Base-by-base conservation (phyloP, 352 stramenopile species). In the Phytopythium chamaehyphon region DNA sequence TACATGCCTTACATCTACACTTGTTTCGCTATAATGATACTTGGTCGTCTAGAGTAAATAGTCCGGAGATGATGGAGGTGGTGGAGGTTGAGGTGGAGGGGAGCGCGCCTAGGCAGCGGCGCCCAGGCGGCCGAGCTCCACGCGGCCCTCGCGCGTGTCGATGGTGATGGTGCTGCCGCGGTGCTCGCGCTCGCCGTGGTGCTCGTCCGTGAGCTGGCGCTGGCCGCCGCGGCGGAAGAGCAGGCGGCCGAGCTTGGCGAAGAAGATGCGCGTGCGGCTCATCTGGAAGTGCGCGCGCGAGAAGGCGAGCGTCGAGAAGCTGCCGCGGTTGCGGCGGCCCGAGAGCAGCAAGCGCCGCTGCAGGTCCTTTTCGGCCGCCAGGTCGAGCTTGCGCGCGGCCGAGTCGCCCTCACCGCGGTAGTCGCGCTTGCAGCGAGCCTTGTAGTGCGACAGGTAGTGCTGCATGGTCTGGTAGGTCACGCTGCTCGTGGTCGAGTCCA, bases 371-470 rank as follows among this genome's bases (percentile, higher is more conserved):
- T 49, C 40, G 22, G 40, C 21, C 22, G 18, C 38, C 40, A 47
- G 47, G 7, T 40, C 22, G 6, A 55, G 42, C 40, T 47, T 21
- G 31, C 9, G 45, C 43, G 43, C 43, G 2, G 43, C 43, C 43
- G 43, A 37, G 43, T 49, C 43, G 43, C 43, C 43, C 43, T 49
- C 21, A 2, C 24, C 43, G 43, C 43, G 43, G 43, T 49, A 49
- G 23, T 49, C 43, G 23, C 43, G 43, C 43, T 49, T 37, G 43
- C 43, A 49, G 14, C 43, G 43, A 10, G 43, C 43, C 43, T 49
- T 35, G 43, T 49, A 49, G 43, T 49, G 43, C 43, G 43, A 49
- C 43, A 49, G 43, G 43, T 49, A 49, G 43, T 49, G 43, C 43
- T 38, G 43, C 43, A 49, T 19, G 3, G 43, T 49, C 43, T 37